phyloP scores from a whole-genome alignment of 2,329 filamentous ascomycete species.

The Aureobasidium sp. region DNA sequence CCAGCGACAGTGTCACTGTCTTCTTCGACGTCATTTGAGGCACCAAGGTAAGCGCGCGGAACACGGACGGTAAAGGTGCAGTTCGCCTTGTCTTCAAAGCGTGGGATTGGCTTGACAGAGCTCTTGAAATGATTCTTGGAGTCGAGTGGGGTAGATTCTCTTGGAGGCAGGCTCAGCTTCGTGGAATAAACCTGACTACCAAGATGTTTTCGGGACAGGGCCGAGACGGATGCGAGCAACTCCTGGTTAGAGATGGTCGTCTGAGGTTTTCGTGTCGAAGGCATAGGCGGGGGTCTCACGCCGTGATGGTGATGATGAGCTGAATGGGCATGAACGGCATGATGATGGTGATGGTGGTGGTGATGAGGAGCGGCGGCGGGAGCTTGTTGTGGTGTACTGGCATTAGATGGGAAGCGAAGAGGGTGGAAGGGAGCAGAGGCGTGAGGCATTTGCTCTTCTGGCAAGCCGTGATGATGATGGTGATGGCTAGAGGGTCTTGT shows the following conservation, averaged over 20 bases:
- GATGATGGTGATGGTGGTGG: constrained; percentile 35
- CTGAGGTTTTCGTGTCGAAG: constrained; percentile 52
- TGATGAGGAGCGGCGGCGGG: constrained; percentile 34
- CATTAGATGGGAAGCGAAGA: constrained; percentile 27
- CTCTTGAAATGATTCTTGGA: constrained; percentile 52
- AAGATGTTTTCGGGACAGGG: constrained; percentile 69
- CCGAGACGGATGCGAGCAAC: constrained; percentile 64
- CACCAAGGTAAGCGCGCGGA: constrained; percentile 66
- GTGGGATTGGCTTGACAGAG: constrained; percentile 65
- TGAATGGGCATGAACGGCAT: constrained; percentile 31
- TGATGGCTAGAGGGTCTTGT: constrained; percentile 19
- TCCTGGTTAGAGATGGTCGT: constrained; percentile 61
- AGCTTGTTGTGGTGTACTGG: constrained; percentile 25
- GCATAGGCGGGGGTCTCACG: constrained; percentile 24
- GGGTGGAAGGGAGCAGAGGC: constrained; percentile 25
- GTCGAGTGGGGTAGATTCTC: constrained; percentile 33
- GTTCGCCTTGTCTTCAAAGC: constrained; percentile 72
- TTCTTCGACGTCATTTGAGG: constrained; percentile 13
- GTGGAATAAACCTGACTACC: constrained; percentile 79
- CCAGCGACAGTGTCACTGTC: constrained; percentile 12
- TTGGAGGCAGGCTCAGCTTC: constrained; percentile 46
- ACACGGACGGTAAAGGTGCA: constrained; percentile 87
- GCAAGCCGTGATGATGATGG: constrained; percentile 28
- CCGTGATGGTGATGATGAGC: constrained; percentile 34
- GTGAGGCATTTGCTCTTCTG: constrained; percentile 20